Evolutionary conservation across 805 yeast species (phyloP).

Genomic region (Ogataea glucozyma): DNA sequence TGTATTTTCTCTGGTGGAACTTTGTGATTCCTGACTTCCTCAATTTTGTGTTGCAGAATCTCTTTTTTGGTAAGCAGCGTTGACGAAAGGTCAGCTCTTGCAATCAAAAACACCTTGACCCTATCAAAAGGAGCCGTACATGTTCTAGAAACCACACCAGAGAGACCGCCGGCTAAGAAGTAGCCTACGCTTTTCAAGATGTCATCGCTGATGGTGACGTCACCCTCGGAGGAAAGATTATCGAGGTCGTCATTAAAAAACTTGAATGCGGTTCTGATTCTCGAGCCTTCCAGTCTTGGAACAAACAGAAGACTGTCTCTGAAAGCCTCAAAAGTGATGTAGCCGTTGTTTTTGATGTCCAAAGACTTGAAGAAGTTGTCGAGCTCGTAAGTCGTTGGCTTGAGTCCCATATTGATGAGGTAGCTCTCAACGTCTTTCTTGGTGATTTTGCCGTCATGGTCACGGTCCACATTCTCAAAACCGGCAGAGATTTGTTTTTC

Average conservation of each 20-base stretch:
- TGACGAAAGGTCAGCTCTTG: constrained; percentile 79
- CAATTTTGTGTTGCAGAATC: constrained; percentile 35
- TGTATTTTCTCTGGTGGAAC: constrained; percentile 49
- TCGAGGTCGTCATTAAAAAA: constrained; percentile 75
- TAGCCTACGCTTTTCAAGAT: constrained; percentile 83
- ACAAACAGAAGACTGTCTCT: constrained; percentile 77
- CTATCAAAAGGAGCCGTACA: constrained; percentile 97
- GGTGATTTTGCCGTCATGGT: constrained; percentile 70
- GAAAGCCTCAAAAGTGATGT: constrained; percentile 82
- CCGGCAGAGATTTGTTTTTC: constrained; percentile 72
- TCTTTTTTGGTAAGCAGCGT: constrained; percentile 61
- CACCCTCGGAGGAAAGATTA: constrained; percentile 88
- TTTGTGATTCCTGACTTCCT: constrained; percentile 43
- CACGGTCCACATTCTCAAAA: constrained; percentile 65
- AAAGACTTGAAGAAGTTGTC: constrained; percentile 56
- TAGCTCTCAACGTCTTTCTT: constrained; percentile 68
- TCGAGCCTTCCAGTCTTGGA: constrained; percentile 76
- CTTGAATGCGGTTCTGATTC: constrained; percentile 77
- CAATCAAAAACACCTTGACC: constrained; percentile 89
- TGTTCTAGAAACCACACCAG: constrained; percentile 95
- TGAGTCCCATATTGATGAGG: constrained; percentile 53
- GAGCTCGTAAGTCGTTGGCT: constrained; percentile 53
- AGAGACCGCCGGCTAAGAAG: constrained; percentile 91
- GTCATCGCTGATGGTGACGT: constrained; percentile 79
- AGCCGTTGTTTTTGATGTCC: constrained; percentile 60